Conservation (phyloP, 768 basidiomycete genomes). For the Leucosporidium scottii region DNA sequence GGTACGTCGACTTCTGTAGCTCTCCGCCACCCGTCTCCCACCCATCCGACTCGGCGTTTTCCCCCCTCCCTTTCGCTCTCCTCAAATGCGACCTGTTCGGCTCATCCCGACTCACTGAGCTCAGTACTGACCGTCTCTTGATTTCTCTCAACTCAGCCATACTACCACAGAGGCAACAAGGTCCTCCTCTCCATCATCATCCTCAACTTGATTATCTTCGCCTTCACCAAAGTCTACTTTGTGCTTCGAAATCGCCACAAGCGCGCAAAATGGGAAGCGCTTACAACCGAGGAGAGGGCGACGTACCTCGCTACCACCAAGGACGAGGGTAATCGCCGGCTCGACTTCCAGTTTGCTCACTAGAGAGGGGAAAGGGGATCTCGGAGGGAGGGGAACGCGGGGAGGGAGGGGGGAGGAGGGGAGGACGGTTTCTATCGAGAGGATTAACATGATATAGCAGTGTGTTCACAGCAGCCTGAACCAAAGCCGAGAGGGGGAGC, state of each 20-base stretch:
- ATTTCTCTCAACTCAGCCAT: constrained; percentile 31
- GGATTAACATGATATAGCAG: too few relatives aligned
- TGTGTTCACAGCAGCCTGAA: too few relatives aligned
- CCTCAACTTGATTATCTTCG: constrained; percentile 39
- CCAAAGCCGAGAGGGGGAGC: too few relatives aligned
- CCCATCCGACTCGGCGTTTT: not conserved
- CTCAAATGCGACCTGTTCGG: too few relatives aligned
- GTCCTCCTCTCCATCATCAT: constrained; percentile 39
- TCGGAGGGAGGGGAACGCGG: not conserved
- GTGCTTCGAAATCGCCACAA: constrained; percentile 36
- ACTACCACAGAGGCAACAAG: constrained; percentile 39
- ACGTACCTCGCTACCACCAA: constrained; percentile 40
- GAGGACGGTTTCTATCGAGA: too few relatives aligned
- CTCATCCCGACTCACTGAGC: too few relatives aligned
- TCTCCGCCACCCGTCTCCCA: not conserved
- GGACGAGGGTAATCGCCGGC: constrained; percentile 39
- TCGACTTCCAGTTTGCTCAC: constrained; percentile 34
- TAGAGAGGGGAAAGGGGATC: not conserved
- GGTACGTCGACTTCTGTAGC: too few relatives aligned
- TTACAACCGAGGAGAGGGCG: constrained; percentile 38
- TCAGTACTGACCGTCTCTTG: constrained; percentile 7
- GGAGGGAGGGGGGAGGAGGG: not conserved
- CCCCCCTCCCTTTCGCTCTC: too few relatives aligned
- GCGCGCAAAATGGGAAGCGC: constrained; percentile 38
- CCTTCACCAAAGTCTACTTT: constrained; percentile 37